A percentile compares a stretch with the other conserved stretches of the same genome.
Conservation (phyloP, 306 rosid genomes). For the Cicer judaicum region DNA sequence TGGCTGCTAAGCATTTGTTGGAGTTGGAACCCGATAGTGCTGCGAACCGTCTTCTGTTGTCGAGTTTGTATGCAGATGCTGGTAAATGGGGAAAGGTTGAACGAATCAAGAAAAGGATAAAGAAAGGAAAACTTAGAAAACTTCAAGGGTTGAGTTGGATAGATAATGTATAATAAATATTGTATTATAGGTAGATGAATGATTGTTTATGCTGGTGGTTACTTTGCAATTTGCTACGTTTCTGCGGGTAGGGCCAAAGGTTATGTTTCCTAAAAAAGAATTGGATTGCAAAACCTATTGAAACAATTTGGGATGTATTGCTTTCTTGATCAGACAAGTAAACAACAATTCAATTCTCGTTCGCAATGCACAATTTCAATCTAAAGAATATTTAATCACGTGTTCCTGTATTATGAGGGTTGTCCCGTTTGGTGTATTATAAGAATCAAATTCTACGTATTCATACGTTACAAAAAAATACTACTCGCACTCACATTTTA, state of each 20-base stretch:
- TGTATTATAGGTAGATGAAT: constrained; percentile 5
- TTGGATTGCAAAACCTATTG: not conserved
- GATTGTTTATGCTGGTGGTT: constrained; percentile 33
- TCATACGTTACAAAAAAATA: too few species aligned
- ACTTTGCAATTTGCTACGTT: constrained; percentile 17
- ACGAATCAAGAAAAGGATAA: constrained; percentile 69
- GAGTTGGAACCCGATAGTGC: constrained; percentile 81
- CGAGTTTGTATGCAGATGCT: constrained; percentile 72
- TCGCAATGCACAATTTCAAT: constrained; percentile 12
- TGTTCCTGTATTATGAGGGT: not conserved
- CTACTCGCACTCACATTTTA: not conserved
- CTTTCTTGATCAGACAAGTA: not conserved
- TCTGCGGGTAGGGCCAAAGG: constrained; percentile 3
- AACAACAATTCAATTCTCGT: not conserved
- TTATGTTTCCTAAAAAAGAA: constrained; percentile 19
- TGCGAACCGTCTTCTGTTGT: constrained; percentile 70
- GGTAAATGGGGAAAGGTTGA: constrained; percentile 79
- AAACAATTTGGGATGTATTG: not conserved
- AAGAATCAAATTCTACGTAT: too few species aligned
- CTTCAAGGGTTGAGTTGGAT: constrained; percentile 92
- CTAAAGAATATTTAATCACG: constrained; percentile 11
- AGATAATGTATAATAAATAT: constrained; percentile 50
- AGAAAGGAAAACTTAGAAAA: constrained; percentile 60
- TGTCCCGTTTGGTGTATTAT: too few species aligned
- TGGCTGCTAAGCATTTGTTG: constrained; percentile 70